Conservation (phyloP, 306 rosid species). For the Cicer judaicum region DNA sequence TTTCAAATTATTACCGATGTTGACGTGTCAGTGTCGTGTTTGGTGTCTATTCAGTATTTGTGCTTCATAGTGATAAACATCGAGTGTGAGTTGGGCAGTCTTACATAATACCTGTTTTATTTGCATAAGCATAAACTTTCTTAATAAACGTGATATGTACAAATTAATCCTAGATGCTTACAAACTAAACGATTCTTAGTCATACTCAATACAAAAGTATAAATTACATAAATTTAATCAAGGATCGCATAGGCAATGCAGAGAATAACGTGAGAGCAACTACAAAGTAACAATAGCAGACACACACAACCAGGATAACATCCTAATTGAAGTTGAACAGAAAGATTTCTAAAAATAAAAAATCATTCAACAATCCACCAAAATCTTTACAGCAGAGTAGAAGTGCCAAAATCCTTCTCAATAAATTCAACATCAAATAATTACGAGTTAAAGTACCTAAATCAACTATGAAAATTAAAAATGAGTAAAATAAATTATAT, state of each 20-base stretch:
- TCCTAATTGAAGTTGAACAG: background rate
- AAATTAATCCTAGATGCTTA: background rate
- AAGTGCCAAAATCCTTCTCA: background rate
- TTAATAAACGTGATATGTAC: too few species aligned
- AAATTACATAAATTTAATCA: background rate
- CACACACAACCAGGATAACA: background rate
- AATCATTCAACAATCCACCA: background rate
- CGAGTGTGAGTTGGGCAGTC: background rate
- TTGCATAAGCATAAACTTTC: background rate
- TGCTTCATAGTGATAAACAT: background rate
- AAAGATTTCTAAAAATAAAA: background rate
- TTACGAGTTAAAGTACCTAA: background rate
- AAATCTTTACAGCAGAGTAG: background rate
- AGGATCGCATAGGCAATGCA: constrained; percentile 5
- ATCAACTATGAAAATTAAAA: background rate
- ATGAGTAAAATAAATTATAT: background rate
- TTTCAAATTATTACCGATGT: too few species aligned
- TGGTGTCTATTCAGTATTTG: too few species aligned
- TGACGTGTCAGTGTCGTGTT: too few species aligned
- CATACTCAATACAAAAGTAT: too few species aligned
- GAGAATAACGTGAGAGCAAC: constrained; percentile 22
- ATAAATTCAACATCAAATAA: constrained; percentile 21
- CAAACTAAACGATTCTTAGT: too few species aligned
- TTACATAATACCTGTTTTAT: background rate
- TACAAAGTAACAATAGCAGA: background rate